Evolutionary conservation across 345 rosid species (phyloP).

Genomic region (Gossypium rotundifolium): DNA sequence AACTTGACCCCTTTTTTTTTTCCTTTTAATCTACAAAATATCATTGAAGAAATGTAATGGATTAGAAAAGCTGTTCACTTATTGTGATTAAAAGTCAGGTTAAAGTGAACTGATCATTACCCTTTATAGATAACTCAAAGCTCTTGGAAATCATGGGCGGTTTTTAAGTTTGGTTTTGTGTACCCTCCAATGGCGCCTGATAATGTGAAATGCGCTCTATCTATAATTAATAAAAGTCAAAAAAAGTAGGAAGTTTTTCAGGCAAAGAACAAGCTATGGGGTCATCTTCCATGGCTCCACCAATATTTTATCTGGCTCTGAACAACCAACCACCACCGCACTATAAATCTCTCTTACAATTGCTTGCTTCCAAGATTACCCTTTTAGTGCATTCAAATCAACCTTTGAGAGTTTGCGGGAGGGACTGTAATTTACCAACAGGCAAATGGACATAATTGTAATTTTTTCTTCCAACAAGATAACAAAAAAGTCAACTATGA

Average conservation of each 20-base stretch:
- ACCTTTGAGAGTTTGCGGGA: not conserved
- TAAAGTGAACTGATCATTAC: not conserved
- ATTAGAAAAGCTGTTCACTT: not conserved
- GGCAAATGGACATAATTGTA: slow-evolving; percentile 1
- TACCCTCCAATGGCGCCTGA: not conserved
- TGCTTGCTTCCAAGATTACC: slow-evolving; percentile 12
- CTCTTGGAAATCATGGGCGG: not conserved
- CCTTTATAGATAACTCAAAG: not conserved
- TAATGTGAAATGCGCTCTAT: not conserved
- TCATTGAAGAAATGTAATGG: not conserved
- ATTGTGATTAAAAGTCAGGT: not conserved
- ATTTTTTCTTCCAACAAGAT: slow-evolving; percentile 8
- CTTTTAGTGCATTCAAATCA: not conserved
- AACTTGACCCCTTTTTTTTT: not conserved
- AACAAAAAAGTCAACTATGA: slow-evolving; percentile 24
- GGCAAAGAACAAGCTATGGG: not conserved
- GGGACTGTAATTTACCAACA: not conserved
- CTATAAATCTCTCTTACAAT: not conserved
- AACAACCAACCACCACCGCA: slow-evolving; percentile 25
- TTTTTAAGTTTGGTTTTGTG: not conserved
- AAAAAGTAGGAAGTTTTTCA: not conserved
- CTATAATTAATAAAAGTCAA: not conserved
- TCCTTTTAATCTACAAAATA: not conserved
- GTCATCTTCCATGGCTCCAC: slow-evolving; percentile 28
- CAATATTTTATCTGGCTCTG: slow-evolving; percentile 9